Conservation (phyloP, 768 basidiomycete genomes). For the Austroboletus eburneus region DNA sequence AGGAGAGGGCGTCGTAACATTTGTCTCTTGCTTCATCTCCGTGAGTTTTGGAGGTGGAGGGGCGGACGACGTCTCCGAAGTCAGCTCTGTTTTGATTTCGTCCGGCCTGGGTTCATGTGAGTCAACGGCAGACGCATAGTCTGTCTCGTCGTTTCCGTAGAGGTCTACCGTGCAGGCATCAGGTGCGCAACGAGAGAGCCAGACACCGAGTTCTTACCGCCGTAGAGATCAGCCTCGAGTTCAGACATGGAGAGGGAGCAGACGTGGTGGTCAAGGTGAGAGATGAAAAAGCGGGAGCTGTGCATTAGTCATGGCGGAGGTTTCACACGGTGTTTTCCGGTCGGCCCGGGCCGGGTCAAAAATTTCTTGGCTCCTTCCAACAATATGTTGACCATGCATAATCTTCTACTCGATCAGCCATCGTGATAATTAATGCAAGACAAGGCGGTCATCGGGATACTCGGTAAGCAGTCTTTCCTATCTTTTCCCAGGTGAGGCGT, state of each 20-base stretch:
- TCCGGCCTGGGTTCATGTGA: slow-evolving; percentile 31
- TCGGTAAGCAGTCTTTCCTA: slow-evolving; percentile 41
- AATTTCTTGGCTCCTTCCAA: not conserved
- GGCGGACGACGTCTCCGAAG: slow-evolving; percentile 19
- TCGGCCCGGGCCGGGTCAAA: slow-evolving; percentile 12
- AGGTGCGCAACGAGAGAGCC: not conserved
- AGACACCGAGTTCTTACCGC: slow-evolving; percentile 47
- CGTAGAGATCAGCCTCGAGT: slow-evolving; percentile 87
- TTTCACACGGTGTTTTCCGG: slow-evolving; percentile 23
- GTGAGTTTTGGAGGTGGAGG: slow-evolving; percentile 15
- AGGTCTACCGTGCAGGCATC: slow-evolving; percentile 46
- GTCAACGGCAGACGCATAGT: slow-evolving; percentile 49
- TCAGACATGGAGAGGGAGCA: slow-evolving; percentile 52
- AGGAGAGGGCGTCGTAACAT: slow-evolving; percentile 6
- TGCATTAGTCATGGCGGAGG: slow-evolving; percentile 25
- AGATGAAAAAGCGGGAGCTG: slow-evolving; percentile 22
- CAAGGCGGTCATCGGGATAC: slow-evolving; percentile 43
- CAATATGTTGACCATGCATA: too few species aligned
- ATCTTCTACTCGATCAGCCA: not conserved
- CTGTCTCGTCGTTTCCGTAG: slow-evolving; percentile 59
- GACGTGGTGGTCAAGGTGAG: slow-evolving; percentile 35
- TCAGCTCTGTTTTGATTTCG: slow-evolving; percentile 26
- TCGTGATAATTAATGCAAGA: slow-evolving; percentile 10
- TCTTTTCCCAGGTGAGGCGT: too few species aligned
- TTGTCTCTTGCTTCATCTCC: slow-evolving; percentile 19